Base-by-base conservation (phyloP, 2,329 filamentous ascomycete species). In the Stemphylium vesicarium region DNA sequence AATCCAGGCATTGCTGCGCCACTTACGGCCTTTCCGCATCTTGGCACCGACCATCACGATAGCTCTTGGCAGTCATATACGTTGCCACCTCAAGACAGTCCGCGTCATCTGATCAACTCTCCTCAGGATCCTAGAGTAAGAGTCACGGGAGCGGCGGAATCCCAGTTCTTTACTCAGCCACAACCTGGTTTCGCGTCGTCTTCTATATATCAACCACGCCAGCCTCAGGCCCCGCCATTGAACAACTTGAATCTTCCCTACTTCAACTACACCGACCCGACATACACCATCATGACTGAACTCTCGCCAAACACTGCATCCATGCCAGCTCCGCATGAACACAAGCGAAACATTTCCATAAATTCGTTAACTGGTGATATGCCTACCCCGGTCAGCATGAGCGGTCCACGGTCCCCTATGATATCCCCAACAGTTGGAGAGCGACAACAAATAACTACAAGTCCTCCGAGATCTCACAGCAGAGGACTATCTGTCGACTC, bases 361-460 rank as follows among this genome's bases (percentile, higher is more conserved):
- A 66, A 68, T 39, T 72, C 71, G 13, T 64, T 59, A 42, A 59
- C 65, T 11, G 45, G 45, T 11, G 68, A 70, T 40, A 72, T 75
- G n/a, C 73, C 68, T 15, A 75, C 71, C 38, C 73, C 73, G 5
- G 64, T 72, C 38, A 75, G 73, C 59, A 68, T 74, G 58, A 38
- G 62, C 13, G 67, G 63, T 15, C 54, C 59, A 22, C 66, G 58
- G n/a, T 72, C 70, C 20, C 69, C 71, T 8, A 56, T 73, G 3
- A 46, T 67, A 24, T 72, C 72, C 29, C 71, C 71, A 10, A 59
- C 62, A 1, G 42, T 50, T 29, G 59, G 29, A 38, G 66, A 72
- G 33, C 64, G 64, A 46, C 56, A 63, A 51, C 56, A 47, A 11
- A 64, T 63, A 4, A 48, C 60, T 39, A 50, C 66, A 13, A 73